A percentile compares a stretch with the other conserved stretches of the same genome.
phyloP scores from a whole-genome alignment of 225 moss, liverwort and hornwort genomes.

The Takakia lepidozioides region DNA sequence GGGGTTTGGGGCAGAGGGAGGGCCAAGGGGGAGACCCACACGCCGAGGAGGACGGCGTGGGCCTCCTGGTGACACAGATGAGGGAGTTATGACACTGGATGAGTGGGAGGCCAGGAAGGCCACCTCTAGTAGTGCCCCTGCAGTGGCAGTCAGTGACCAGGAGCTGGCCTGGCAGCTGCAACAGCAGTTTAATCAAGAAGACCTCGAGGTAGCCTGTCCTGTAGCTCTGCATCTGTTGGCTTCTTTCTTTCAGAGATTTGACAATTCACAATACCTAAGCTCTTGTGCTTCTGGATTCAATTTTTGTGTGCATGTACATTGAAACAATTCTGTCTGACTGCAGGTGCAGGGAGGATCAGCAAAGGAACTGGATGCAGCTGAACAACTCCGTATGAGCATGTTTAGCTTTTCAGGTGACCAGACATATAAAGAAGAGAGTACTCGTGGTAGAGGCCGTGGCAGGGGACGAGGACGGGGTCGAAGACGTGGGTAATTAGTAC shows the following conservation, averaged over 20 bases:
- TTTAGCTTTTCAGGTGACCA: constrained; percentile 65
- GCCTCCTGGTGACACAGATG: constrained; percentile 51
- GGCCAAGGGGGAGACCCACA: constrained; percentile 56
- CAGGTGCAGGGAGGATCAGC: constrained; percentile 28
- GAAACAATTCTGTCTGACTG: too few relatives aligned
- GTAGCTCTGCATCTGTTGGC: not conserved
- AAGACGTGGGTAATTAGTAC: constrained; percentile 3
- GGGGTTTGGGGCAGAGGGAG: constrained; percentile 38
- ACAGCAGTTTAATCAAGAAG: constrained; percentile 71
- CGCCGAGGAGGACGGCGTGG: constrained; percentile 58
- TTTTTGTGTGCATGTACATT: not conserved
- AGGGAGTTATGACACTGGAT: constrained; percentile 70
- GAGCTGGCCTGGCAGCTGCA: constrained; percentile 75
- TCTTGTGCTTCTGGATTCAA: not conserved
- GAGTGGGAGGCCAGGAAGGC: constrained; percentile 85
- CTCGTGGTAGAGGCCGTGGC: constrained; percentile 64
- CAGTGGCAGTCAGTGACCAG: constrained; percentile 43
- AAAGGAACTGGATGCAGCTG: constrained; percentile 60
- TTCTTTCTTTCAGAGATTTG: not conserved
- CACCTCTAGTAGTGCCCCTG: constrained; percentile 12
- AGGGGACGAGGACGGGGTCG: constrained; percentile 48
- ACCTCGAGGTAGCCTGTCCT: constrained; percentile 56
- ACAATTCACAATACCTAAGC: not conserved
- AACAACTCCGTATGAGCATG: constrained; percentile 79
- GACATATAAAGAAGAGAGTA: constrained; percentile 31